Base-by-base conservation (phyloP, 2,329 filamentous ascomycete species). In the Trichoderma semiorbis region DNA sequence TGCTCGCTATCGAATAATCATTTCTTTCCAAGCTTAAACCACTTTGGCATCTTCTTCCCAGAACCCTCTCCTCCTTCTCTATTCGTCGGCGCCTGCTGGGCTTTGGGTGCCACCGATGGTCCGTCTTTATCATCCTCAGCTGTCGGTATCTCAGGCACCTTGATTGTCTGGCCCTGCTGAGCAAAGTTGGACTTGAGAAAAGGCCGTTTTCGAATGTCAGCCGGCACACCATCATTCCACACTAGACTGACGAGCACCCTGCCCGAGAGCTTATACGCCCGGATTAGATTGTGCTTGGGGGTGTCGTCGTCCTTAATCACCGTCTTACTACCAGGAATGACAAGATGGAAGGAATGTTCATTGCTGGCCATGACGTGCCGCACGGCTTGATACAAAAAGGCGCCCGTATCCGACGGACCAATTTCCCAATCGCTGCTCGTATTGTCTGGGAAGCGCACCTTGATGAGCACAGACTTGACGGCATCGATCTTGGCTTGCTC, bases 401-500 rank as follows among this genome's bases (percentile, higher is more conserved):
- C 85, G 1, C 91, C 92, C 0, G 92, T 94, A 68, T 95, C 91
- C 1, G 84, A 80, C 24, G 89, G 89, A 1, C 85, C 87, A 75
- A 97, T 90, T n/a, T 86, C 87, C 82, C 91, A 91, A 66, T 94
- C 89, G 36, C 94, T 89, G 68, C 91, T 90, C 71, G 90, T 92
- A 76, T 95, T 93, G 79, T 98, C 95, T 0, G 95, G 95, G 76
- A 98, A 95, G 30, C 95, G 92, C 63, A 98, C 88, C 74, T 93
- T 94, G 74, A 98, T 86, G 32, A 89, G 87, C 36, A 97, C 88
- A 36, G 89, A 88, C 65, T 88, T 89, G 73, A 95, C 86, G 6
- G 88, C 86, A 6, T 90, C 87, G 1, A 94, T 83, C 74, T 86
- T 91, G 34, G 90, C 89, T 61, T 88, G 87, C 67, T 91, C 89